Percentiles rank a stretch among this genome's conserved stretches.
These are phyloP conservation scores for Daldinia vernicosa DNA, from an alignment of 495 filamentous ascomycete species.

Conservation along the genomic window DNA sequence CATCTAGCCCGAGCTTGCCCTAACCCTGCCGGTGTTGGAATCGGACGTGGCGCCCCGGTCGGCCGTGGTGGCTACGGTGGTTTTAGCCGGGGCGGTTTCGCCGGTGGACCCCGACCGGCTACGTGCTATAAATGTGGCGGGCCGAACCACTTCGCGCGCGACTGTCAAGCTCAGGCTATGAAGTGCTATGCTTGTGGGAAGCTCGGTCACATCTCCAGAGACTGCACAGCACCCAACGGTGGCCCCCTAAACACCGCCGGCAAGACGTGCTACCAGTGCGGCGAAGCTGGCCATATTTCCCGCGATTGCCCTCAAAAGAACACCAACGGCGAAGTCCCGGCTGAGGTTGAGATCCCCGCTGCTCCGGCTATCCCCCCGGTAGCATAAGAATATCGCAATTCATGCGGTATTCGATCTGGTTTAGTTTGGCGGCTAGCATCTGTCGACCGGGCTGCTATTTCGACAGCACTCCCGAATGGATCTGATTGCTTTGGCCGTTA, in stretches of 20 bases:
- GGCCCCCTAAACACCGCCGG: constrained; percentile 94
- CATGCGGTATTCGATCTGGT: constrained; percentile 10
- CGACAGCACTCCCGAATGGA: neutral
- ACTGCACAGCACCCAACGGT: constrained; percentile 97
- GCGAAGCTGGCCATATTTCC: constrained; percentile 94
- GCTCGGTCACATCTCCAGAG: constrained; percentile 95
- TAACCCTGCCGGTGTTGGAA: constrained; percentile 65
- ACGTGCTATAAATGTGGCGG: constrained; percentile 99
- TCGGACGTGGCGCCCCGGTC: constrained; percentile 71
- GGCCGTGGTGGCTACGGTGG: constrained; percentile 74
- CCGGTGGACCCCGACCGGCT: constrained; percentile 75
- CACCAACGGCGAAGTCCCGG: constrained; percentile 58
- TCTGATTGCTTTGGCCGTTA: constrained; percentile 5
- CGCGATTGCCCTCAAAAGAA: constrained; percentile 83
- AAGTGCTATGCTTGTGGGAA: constrained; percentile 99
- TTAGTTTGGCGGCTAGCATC: constrained; percentile 11
- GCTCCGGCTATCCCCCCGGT: constrained; percentile 48
- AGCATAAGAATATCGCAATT: constrained; percentile 37
- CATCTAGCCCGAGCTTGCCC: constrained; percentile 92
- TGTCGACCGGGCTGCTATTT: neutral
- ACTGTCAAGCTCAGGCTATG: constrained; percentile 99
- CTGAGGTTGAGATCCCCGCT: constrained; percentile 47
- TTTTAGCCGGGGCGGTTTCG: constrained; percentile 73
- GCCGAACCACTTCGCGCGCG: constrained; percentile 97
- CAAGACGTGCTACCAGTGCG: constrained; percentile 99